Base-by-base conservation (phyloP, 2,329 filamentous ascomycete genomes). In the Colletotrichum lentis region DNA sequence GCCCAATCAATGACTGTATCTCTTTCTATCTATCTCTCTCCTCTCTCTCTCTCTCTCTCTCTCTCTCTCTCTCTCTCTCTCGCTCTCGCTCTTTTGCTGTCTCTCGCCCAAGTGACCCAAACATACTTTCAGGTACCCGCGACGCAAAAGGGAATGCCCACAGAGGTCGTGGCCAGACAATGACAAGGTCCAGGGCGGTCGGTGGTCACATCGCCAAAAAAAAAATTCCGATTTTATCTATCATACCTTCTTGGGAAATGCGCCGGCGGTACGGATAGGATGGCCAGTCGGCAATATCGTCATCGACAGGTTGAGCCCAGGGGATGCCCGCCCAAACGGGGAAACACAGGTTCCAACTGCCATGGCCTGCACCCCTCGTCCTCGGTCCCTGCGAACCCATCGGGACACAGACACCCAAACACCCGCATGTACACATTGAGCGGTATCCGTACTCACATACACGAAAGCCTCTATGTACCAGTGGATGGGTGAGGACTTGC, bases 121-220 rank as follows among this genome's bases (percentile, higher is more conserved):
- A 52, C 65, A 55, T 43, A 59, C 65, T 68, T 68, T 55, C 61
- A 64, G 61, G 65, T 68, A 68, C 65, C 65, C 65, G 65, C 47
- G 43, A 68, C 60, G 61, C 47, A 68, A 68, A 54, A 27, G 5
- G 14, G 27, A 31, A 8, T 31, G 27, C 27, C 27, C 16, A 27
- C n/a, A 8, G 27, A 52, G 16, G 16, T 20, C 16, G 44, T 11
- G 20, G 12, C 49, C 27, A n/a, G 27, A 31, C 27, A 7, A 31
- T 31, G 27, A 31, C 27, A 31, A 31, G 27, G 27, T 31, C 27
- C 27, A 10, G 27, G 27, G 27, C 27, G 27, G 27, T 31, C 27
- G 27, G 27, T 31, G 27, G 27, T 31, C 27, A 31, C 27, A 31
- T 31, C 27, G 27, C 27, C 27, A 31, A 31, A 31, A 24, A 24